Percentiles rank a stretch among this genome's conserved stretches.
These are phyloP conservation scores for Choricystis sp. DNA, from an alignment of 139 green algal genomes.

Conservation along the genomic window DNA sequence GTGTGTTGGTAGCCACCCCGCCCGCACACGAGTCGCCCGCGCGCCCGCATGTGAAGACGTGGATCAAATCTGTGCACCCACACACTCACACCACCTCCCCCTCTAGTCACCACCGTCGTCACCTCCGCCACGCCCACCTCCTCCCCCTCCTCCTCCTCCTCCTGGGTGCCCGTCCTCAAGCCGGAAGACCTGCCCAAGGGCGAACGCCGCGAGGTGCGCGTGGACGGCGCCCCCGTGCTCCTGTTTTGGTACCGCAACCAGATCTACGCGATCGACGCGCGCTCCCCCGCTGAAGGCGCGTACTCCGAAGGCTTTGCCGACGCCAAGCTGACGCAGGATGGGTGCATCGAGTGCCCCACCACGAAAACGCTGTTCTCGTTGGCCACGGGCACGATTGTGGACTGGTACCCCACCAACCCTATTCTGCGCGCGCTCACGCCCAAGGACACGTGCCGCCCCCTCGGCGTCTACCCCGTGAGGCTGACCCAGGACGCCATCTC, in stretches of 20 bases:
- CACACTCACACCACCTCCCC: neutral
- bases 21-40: too few relatives aligned
- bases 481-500: slow-evolving; percentile 47
- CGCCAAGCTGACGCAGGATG: slow-evolving; percentile 89
- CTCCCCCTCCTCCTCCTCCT: neutral
- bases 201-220: slow-evolving; percentile 63
- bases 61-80: too few relatives aligned
- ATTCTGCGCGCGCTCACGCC: slow-evolving; percentile 72
- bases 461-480: slow-evolving; percentile 73
- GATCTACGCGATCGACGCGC: slow-evolving; percentile 78
- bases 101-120: neutral
- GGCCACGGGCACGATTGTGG: slow-evolving; percentile 72
- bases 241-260: slow-evolving; percentile 97
- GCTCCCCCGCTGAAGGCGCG: slow-evolving; percentile 84
- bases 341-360: slow-evolving; percentile 79
- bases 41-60: too few relatives aligned
- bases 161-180: slow-evolving; percentile 51
- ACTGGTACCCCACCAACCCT: slow-evolving; percentile 87
- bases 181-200: slow-evolving; percentile 78
- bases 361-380: slow-evolving; percentile 78
- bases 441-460: slow-evolving; percentile 28
- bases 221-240: slow-evolving; percentile 61
- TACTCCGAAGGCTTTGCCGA: slow-evolving; percentile 91
- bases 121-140: neutral
- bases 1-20: too few relatives aligned